Conservation (phyloP, 2,329 filamentous ascomycete genomes). For the Colletotrichum agaves region DNA sequence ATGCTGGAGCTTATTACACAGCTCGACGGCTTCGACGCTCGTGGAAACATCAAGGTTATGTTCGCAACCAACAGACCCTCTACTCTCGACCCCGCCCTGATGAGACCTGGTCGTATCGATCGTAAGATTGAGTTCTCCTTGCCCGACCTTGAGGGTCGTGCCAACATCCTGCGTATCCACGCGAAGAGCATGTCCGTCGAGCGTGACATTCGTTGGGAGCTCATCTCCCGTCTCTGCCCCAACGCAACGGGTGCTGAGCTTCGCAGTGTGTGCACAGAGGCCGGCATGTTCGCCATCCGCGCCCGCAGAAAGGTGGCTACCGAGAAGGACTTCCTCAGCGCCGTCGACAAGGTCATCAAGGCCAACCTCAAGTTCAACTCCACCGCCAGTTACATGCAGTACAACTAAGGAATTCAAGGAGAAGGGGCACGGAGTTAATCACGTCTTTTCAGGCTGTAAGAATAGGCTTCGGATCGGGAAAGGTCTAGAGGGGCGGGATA, state of each 20-base stretch:
- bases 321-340: slow-evolving; percentile 98
- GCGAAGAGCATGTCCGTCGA: slow-evolving; percentile 99
- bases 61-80: slow-evolving; percentile 97
- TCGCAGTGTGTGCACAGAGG: slow-evolving; percentile 96
- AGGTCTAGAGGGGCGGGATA: slow-evolving; percentile 35
- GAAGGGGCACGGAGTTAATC: slow-evolving; percentile 27
- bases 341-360: slow-evolving; percentile 99
- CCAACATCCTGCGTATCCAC: slow-evolving; percentile 97
- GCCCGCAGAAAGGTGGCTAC: slow-evolving; percentile 96
- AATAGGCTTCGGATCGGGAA: slow-evolving; percentile 39
- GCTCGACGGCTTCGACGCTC: slow-evolving; percentile 93
- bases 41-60: slow-evolving; percentile 99
- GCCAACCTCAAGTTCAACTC: slow-evolving; percentile 99
- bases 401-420: slow-evolving; percentile 77
- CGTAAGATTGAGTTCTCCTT: slow-evolving; percentile 99
- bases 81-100: slow-evolving; percentile 94
- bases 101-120: slow-evolving; percentile 97
- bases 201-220: slow-evolving; percentile 97
- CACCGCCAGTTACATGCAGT: slow-evolving; percentile 97
- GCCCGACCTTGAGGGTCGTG: slow-evolving; percentile 94
- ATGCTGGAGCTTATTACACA: slow-evolving; percentile 99
- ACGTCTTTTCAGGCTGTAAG: slow-evolving; percentile 39
- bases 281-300: slow-evolving; percentile 97
- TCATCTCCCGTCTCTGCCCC: slow-evolving; percentile 95
- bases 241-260: slow-evolving; percentile 97